Base-by-base conservation (phyloP, 352 stramenopile genomes). In the Globisporangium canariense region DNA sequence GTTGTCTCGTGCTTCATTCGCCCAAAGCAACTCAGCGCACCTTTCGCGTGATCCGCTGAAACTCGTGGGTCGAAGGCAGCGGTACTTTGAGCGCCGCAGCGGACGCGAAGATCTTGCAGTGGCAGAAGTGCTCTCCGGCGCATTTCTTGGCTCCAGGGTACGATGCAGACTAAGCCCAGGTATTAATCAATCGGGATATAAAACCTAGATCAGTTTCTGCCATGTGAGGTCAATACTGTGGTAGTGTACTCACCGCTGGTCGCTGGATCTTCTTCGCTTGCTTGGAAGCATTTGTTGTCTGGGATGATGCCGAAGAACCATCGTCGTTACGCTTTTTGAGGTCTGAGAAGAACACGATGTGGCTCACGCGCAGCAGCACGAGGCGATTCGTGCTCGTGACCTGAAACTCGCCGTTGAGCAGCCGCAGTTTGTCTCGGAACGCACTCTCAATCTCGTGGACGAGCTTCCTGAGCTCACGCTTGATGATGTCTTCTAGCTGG, bases 21-120 rank as follows among this genome's bases (percentile, higher is more conserved):
- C 40, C 38, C 30, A 36, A 9, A 36, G 36, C 34, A 32, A 13
- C 2, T 8, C 6, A n/a, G 6, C 43, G 14, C 63, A 90, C 81
- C 77, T 83, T 82, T 58, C 81, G 74, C 43, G 78, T 83, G 54
- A 90, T 88, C 46, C 77, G 78, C 49, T 76, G 75, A 36, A 88
- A 57, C 7, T 88, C 77, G 18, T 62, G 62, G 52, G 69, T 41
- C 58, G 61, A 78, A 28, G 55, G 69, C 41, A 69, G 41, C 22
- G 57, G 64, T 1, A 65, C 57, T 16, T 60, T 57, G n/a, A 69
- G 41, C 20, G 60, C 67, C 2, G 68, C 63, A 13, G 69, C 62
- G 4, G 74, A 71, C 40, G 50, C 60, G 16, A 70, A 60, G 60
- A 68, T 62, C 20, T 73, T 72, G 57, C 77, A 85, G 11, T 81